Evolutionary conservation across 306 rosid genomes (phyloP), one percentile per base, ranked within the genome.

Genomic region (Cercis canadensis): DNA sequence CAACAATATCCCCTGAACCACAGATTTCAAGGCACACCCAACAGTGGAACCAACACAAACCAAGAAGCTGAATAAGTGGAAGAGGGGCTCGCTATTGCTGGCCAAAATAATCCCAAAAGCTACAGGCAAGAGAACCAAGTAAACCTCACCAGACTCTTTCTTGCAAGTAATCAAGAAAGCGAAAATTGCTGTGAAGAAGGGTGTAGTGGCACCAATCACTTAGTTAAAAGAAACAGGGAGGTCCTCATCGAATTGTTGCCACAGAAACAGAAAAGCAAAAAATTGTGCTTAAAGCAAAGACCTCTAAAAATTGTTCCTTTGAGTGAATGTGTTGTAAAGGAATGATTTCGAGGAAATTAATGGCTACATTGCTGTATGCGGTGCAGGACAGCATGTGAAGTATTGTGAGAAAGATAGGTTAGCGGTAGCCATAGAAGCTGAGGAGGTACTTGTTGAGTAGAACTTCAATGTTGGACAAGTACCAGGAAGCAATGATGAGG

Each of bases 221-320:
- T 86, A 87, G 68, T 86, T 86, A 46, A 86, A 82, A 14, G 90
- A 86, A 7, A 86, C 82, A 2, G 87, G 90, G n/a, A 86, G 70
- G 80, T 86, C 39, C 87, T 85, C 21, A 86, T 79, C 13, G 90
- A 86, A 10, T 85, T 83, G 74, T 86, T 86, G 7, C 87, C 90
- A 39, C 86, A 80, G 41, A 86, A 17, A 86, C 90, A 51, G 87
- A 86, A 83, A 86, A 83, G 80, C 90, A 83, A 75, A 86, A 86
- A 44, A 86, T 83, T 54, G 68, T 80, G 51, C 62, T 52, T 46
- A 86, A 84, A 18, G 87, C 84, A 44, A 83, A 46, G 74, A 83
- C 80, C 81, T 86, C 80, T 40, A 78, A 24, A 54, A 80, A 83
- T 77, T 83, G 90, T 0, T 75, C 45, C 8, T 78, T 80, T 32